Evolutionary conservation across 2,329 filamentous ascomycete species (phyloP).

Genomic region (Blastomyces gilchristii): DNA sequence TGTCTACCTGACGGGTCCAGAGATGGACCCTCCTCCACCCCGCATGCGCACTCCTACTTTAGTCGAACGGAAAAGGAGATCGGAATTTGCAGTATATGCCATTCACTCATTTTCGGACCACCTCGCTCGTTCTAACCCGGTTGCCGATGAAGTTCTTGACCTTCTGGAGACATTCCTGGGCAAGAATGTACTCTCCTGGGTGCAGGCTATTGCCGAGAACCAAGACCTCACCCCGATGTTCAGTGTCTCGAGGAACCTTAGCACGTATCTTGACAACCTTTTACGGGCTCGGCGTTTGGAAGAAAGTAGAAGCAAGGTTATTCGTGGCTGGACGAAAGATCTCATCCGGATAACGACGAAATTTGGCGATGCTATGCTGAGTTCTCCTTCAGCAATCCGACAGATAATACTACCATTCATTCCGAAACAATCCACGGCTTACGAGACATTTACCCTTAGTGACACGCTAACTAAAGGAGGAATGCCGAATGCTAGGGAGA

Average conservation of each 20-base stretch:
- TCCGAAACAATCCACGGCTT: too few species aligned
- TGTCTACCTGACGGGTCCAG: slow-evolving; percentile 24
- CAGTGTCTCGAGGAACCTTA: slow-evolving; percentile 13
- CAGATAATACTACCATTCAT: too few species aligned
- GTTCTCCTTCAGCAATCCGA: too few species aligned
- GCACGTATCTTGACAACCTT: slow-evolving; percentile 13
- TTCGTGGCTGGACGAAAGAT: slow-evolving; percentile 24
- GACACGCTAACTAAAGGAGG: too few species aligned
- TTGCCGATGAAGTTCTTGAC: slow-evolving; percentile 17
- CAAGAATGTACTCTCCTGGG: slow-evolving; percentile 30
- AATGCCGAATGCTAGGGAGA: too few species aligned
- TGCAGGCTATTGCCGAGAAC: slow-evolving; percentile 21
- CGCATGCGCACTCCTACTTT: slow-evolving; percentile 13
- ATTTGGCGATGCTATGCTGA: slow-evolving; percentile 19
- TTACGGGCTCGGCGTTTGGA: slow-evolving; percentile 15
- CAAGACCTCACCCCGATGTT: slow-evolving; percentile 13
- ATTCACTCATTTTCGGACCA: slow-evolving; percentile 28
- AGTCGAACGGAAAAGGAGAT: slow-evolving; percentile 9
- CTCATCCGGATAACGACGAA: slow-evolving; percentile 24
- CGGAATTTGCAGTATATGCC: slow-evolving; percentile 23
- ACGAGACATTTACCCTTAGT: too few species aligned
- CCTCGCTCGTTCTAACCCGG: slow-evolving; percentile 21
- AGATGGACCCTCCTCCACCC: slow-evolving; percentile 28
- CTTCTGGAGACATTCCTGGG: slow-evolving; percentile 24
- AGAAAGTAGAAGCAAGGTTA: slow-evolving; percentile 13